phyloP scores from a whole-genome alignment of 75 land plant species.

The Ceratopteris richardii region DNA sequence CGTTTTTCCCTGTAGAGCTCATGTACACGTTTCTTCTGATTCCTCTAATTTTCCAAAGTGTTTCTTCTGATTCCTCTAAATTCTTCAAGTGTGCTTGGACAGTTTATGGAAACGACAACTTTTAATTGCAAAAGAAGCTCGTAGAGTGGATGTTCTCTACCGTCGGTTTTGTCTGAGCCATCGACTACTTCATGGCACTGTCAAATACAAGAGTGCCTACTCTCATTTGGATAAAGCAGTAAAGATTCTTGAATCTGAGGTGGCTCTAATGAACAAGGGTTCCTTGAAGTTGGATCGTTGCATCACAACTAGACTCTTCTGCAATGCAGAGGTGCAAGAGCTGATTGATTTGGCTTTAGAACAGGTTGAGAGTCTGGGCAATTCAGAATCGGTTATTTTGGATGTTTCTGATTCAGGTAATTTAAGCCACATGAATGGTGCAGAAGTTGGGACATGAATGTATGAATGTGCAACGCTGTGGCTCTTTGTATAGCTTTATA shows the following conservation, averaged over 20 bases:
- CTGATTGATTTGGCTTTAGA: conserved; percentile 49
- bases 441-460: too few species aligned
- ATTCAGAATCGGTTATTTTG: too few species aligned
- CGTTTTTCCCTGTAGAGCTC: too few species aligned
- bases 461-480: too few species aligned
- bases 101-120: conserved; percentile 85
- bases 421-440: too few species aligned
- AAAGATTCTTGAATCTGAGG: conserved; percentile 56
- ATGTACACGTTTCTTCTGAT: too few species aligned
- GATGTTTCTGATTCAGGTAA: too few species aligned
- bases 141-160: conserved; percentile 64
- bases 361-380: conserved; percentile 3
- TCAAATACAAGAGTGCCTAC: conserved; percentile 31
- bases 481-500: too few species aligned
- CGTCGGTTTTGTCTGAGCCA: conserved; percentile 50
- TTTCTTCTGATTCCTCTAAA: too few species aligned
- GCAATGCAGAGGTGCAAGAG: conserved; percentile 55
- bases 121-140: conserved; percentile 62
- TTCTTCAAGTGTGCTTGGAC: too few species aligned
- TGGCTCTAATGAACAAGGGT: conserved; percentile 45
- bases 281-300: conserved; percentile 48
- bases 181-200: conserved; percentile 46
- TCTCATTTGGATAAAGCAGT: conserved; percentile 49
- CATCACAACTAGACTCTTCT: conserved; percentile 66
- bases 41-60: too few species aligned